Conservation (phyloP, 495 filamentous ascomycete genomes). For the Xanthoparmelia taractica region DNA sequence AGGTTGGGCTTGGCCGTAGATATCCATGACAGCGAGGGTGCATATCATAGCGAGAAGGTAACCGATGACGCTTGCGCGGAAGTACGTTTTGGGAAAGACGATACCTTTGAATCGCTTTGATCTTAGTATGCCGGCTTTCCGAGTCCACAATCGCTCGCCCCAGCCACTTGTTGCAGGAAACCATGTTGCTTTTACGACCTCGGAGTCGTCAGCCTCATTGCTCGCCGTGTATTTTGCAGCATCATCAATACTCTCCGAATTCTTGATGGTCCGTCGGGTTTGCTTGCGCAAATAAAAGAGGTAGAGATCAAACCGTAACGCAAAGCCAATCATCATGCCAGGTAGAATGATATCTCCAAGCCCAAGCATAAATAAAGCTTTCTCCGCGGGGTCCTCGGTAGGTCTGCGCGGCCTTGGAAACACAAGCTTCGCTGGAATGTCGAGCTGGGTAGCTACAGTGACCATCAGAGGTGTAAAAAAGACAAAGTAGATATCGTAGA, state of each 20-base stretch:
- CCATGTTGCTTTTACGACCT: constrained; percentile 48
- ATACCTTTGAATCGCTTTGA: constrained; percentile 14
- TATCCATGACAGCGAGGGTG: constrained; percentile 69
- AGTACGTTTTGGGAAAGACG: constrained; percentile 79
- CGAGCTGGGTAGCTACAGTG: constrained; percentile 81
- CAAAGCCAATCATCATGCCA: constrained; percentile 81
- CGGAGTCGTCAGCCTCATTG: constrained; percentile 25
- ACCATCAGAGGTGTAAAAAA: constrained; percentile 98
- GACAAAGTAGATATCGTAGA: constrained; percentile 96
- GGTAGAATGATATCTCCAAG: constrained; percentile 93
- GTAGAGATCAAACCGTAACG: constrained; percentile 85
- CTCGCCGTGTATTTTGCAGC: constrained; percentile 23
- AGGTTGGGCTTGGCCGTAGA: constrained; percentile 76
- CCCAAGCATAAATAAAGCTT: constrained; percentile 72
- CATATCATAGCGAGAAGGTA: constrained; percentile 73
- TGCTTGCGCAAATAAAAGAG: constrained; percentile 62
- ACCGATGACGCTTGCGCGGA: constrained; percentile 67
- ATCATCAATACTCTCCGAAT: constrained; percentile 27
- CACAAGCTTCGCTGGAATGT: constrained; percentile 88
- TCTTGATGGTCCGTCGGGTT: constrained; percentile 8
- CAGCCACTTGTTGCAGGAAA: constrained; percentile 58
- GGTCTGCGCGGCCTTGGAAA: constrained; percentile 59
- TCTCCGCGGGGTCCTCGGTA: constrained; percentile 32
- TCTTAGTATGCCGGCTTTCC: constrained; percentile 23
- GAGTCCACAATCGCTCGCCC: constrained; percentile 81